Conservation (phyloP, 2,329 filamentous ascomycete species). For the Lithohypha guttulata region DNA sequence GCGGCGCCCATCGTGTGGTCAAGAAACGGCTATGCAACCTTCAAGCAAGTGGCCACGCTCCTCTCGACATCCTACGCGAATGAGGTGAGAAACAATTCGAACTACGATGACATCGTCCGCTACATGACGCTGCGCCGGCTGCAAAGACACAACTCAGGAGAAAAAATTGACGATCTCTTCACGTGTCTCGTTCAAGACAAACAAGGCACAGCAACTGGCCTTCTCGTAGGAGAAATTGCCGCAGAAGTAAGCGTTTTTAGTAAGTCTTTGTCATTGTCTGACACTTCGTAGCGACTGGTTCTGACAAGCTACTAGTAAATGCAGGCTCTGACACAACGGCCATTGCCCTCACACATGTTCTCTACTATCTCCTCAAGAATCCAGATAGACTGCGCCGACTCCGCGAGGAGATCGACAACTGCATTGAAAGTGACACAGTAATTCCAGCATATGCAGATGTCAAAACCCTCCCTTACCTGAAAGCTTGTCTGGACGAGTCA, state of each 20-base stretch:
- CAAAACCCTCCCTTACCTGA: neutral
- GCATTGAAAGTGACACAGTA: neutral
- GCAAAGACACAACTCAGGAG: constrained; percentile 37
- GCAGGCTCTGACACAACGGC: constrained; percentile 12
- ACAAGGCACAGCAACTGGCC: constrained; percentile 28
- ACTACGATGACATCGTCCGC: constrained; percentile 38
- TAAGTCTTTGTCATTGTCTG: neutral
- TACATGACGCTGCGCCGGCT: constrained; percentile 35
- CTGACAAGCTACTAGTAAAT: neutral
- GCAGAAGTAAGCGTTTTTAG: constrained; percentile 11
- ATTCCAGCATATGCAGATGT: constrained; percentile 42
- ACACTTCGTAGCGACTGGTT: neutral
- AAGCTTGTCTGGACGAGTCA: constrained; percentile 11
- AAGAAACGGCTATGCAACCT: constrained; percentile 19
- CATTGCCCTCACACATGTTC: constrained; percentile 1
- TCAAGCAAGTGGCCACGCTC: constrained; percentile 15
- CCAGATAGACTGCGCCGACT: constrained; percentile 14
- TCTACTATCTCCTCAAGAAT: constrained; percentile 7
- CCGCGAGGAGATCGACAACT: constrained; percentile 13
- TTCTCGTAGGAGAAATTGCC: constrained; percentile 26
- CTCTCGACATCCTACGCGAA: constrained; percentile 17
- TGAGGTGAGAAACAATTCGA: constrained; percentile 17
- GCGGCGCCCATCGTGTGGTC: constrained; percentile 21
- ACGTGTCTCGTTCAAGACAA: constrained; percentile 39
- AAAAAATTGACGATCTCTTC: constrained; percentile 47